Base-by-base conservation (phyloP, 2,329 filamentous ascomycete genomes). In the Colletotrichum navitas region DNA sequence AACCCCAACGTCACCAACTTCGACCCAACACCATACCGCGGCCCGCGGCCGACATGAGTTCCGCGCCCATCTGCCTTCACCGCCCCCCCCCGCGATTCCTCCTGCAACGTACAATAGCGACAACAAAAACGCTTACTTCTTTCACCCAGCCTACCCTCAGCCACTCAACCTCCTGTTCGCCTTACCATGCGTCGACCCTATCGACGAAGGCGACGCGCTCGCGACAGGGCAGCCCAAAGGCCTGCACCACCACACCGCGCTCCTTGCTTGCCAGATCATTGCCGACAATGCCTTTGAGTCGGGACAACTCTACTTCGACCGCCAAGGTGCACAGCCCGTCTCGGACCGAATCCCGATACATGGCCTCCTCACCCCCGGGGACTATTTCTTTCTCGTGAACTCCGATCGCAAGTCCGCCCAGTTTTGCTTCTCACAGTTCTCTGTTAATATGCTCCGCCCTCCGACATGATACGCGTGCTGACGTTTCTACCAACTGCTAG, bases 261-360 rank as follows among this genome's bases (percentile, higher is more conserved):
- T 59, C 41, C 56, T 59, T 24, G 56, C 56, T 43, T 59, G 39
- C 34, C 39, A 45, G 24, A 43, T 45, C 10, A 59, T 59, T 26
- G 39, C 56, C 26, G 18, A 59, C 36, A 59, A 59, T 41, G 41
- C 36, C 56, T 59, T 59, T 29, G 47, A 51, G 36, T 18, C 39
- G 32, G 56, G 56, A 26, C 56, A 39, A 26, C 56, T 59, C 39
- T 59, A 41, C 56, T 59, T 59, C 39, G 56, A 59, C 56, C 56
- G 56, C 36, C 39, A 59, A 36, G 56, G 56, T 29, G 32, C 39
- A 45, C 39, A 51, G 47, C 24, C 24, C 24, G 24, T 51, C 24
- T 51, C 16, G 24, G 47, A 51, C 47, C 47, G 24, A 51, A 51
- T 51, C 16, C 47, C 24, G 47, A 51, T 12, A 29, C 12, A 51